Evolutionary conservation across 306 rosid genomes (phyloP).

Genomic region (Medicago lupulina): DNA sequence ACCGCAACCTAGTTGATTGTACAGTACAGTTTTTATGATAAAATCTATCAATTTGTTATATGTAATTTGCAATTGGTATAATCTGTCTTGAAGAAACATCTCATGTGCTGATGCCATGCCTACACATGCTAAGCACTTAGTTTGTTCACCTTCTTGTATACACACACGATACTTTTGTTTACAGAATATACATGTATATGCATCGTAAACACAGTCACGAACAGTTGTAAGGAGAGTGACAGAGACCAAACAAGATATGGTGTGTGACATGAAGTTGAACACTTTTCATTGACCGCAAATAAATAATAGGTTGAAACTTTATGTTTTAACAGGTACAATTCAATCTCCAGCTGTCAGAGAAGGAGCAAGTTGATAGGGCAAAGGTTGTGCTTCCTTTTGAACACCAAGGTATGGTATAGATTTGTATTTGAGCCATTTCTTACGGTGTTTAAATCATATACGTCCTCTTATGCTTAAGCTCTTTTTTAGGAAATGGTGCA

Average conservation of each 20-base stretch:
- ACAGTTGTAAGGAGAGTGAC: not conserved
- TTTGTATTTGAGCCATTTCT: constrained; percentile 4
- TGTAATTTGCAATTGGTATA: not conserved
- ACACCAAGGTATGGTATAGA: constrained; percentile 76
- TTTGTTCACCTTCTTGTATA: constrained; percentile 1
- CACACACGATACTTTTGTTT: constrained; percentile 12
- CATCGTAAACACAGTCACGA: not conserved
- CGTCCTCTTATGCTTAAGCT: constrained; percentile 11
- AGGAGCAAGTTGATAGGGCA: constrained; percentile 86
- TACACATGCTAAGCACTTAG: not conserved
- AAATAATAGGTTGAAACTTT: not conserved
- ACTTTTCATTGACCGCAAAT: no score
- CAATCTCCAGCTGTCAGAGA: constrained; percentile 87
- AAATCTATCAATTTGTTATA: constrained; percentile 1
- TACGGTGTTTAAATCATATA: constrained; percentile 11
- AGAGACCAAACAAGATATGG: constrained; percentile 32
- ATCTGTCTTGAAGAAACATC: constrained; percentile 39
- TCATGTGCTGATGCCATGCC: constrained; percentile 4
- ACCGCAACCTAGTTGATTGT: not conserved
- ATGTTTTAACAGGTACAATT: constrained; percentile 73
- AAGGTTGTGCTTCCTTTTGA: constrained; percentile 94
- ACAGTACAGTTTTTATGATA: constrained; percentile 2
- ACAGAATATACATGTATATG: not conserved
- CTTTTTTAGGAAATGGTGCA: constrained; percentile 71
- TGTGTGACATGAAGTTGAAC: constrained; percentile 27